Base-by-base conservation (phyloP, 177 flowering plant species). In the Vitis hybrid region DNA sequence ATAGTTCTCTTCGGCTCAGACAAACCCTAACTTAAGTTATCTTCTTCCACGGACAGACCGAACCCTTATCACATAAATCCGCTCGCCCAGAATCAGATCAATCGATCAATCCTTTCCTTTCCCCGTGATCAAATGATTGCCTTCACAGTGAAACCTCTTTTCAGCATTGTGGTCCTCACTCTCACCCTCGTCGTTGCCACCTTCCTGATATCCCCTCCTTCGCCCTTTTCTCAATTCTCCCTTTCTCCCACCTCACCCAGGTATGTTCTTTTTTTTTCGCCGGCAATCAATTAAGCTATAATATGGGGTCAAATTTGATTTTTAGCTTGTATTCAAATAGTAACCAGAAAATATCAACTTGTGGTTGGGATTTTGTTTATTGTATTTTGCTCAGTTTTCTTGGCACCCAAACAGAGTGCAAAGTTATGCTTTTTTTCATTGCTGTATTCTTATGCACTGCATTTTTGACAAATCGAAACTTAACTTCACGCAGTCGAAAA, bases 121-220 rank as follows among this genome's bases (percentile, higher is more conserved):
- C 46, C 46, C 46, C 46, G 8, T 40, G 46, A 8, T 62, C 71
- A 75, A 71, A 86, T 84, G 86, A 60, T 74, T 27, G 68, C 62
- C 61, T 48, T 82, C 15, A 71, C 82, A 3, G 79, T 82, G 68
- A 90, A 89, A 61, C 88, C 93, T 27, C 49, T 81, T 4, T 78
- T 89, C 62, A 75, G 69, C 72, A 27, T 86, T 58, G 63, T 82
- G 32, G 59, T 89, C 13, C 57, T 84, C 56, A 32, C 76, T 14
- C 72, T 84, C 58, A 80, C 93, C 11, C 73, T 91, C n/a, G 52
- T 86, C 51, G 68, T 89, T 52, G 73, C 77, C 21, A 48, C 84
- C 11, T 15, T 87, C 70, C 48, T 84, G 19, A 72, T 89, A 35
- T 83, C 86, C 15, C 90, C 88, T 49, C 70, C 85, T 5, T 72